Conservation (phyloP, 306 rosid species). For the Rosa lucieae region DNA sequence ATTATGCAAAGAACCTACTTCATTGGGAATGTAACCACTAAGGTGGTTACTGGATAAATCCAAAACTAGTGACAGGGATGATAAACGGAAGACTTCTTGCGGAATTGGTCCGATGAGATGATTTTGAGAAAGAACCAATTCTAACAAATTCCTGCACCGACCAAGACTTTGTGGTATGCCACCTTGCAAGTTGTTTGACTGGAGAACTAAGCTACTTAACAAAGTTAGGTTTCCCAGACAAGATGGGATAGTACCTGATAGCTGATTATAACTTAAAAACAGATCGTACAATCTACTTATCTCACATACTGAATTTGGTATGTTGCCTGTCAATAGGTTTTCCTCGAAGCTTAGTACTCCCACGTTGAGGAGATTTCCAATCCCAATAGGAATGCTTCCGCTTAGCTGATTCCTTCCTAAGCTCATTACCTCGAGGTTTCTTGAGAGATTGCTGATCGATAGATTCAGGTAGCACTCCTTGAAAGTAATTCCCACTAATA, state of each 20-base stretch:
- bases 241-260: slow-evolving; percentile 29
- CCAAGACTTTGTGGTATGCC: slow-evolving; percentile 25
- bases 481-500: slow-evolving; percentile 26
- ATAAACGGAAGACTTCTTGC: slow-evolving; percentile 8
- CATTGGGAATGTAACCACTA: slow-evolving; percentile 21
- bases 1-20: slow-evolving; percentile 5
- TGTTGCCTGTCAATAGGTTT: slow-evolving; percentile 14
- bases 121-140: slow-evolving; percentile 11
- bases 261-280: not conserved
- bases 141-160: not conserved
- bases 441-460: slow-evolving; percentile 34
- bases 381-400: slow-evolving; percentile 26
- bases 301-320: slow-evolving; percentile 25
- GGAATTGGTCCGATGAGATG: slow-evolving; percentile 28
- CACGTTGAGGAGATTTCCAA: slow-evolving; percentile 28
- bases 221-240: slow-evolving; percentile 29
- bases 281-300: not conserved
- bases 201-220: not conserved
- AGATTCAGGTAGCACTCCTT: slow-evolving; percentile 23
- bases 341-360: not conserved
- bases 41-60: slow-evolving; percentile 24
- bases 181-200: slow-evolving; percentile 17
- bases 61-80: slow-evolving; percentile 10
- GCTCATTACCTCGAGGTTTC: not conserved
- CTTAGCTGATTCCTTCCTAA: slow-evolving; percentile 16